Evolutionary conservation across 1,284 basidiomycete genomes (phyloP).

Genomic region (Cutaneotrichosporon sp.): DNA sequence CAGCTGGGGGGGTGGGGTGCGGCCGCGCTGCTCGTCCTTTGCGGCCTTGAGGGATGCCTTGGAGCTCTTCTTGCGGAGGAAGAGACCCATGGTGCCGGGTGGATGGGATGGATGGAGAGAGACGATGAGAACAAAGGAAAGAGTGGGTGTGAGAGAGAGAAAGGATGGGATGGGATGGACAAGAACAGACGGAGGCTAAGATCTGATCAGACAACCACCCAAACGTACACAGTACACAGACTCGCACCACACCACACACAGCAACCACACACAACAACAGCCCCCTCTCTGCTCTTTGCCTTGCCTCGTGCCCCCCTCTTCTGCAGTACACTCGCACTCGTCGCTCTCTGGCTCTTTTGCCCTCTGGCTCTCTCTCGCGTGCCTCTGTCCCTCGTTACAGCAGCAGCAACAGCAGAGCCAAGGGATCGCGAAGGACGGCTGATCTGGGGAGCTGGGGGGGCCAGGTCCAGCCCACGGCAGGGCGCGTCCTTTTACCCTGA

Average conservation of each 20-base stretch:
- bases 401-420: neutral
- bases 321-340: too few species aligned
- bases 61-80: slow-evolving; percentile 23
- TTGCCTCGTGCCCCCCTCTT: too few species aligned
- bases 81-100: slow-evolving; percentile 18
- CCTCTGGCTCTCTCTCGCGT: neutral
- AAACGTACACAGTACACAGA: neutral
- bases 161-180: neutral
- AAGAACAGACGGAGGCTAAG: neutral
- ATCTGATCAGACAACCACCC: neutral
- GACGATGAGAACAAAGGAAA: slow-evolving; percentile 1
- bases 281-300: neutral
- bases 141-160: neutral
- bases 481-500: too few species aligned
- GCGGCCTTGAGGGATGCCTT: slow-evolving; percentile 20
- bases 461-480: neutral
- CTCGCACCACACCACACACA: neutral
- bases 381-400: neutral
- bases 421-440: too few species aligned
- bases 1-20: slow-evolving; percentile 24
- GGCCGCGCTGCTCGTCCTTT: slow-evolving; percentile 13
- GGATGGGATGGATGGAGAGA: slow-evolving; percentile 1
- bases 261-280: neutral
- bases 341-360: too few species aligned
- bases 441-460: too few species aligned